Evolutionary conservation across 139 green algal species (phyloP), one percentile per base, ranked within the genome.

Genomic region (Chlorella sp.): DNA sequence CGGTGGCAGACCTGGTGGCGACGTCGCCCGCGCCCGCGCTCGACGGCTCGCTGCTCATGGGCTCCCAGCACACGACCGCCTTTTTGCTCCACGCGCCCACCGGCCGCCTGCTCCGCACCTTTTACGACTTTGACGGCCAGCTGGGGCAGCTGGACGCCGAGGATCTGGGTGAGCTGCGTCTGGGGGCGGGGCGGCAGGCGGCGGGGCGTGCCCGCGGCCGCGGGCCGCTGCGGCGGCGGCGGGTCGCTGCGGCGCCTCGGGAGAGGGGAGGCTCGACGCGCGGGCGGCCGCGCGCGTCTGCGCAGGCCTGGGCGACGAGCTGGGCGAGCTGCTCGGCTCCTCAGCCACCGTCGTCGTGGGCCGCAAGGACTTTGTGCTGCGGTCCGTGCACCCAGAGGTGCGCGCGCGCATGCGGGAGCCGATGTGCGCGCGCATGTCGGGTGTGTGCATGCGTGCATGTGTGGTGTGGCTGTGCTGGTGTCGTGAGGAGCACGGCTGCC

Each of bases 41-140:
- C 15, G 93, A 98, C 76, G 93, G 94, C 50, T 84, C 77, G 36
- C 46, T 98, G 21, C 85, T 98, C 23, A n/a, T 97, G 29, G 95
- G 95, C 41, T 80, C 50, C 55, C 88, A 89, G 27, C 58, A 71
- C 27, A 89, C 86, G 19, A 88, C 82, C 9, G 83, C 98, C 17
- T 97, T 91, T 67, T 63, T 93, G 40, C 66, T 99, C 29, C 85
- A 99, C 79, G 67, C 66, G 25, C 25, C 21, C 41, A 94, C 84
- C 6, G 95, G 95, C 4, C 41, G 66, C 40, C 72, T 93, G 40
- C 29, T 89, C 0, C 75, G 42, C 2, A 83, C 62, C 25, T 11
- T 74, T 2, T 73, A 74, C 29, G 70, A 79, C 12, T 73, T 77
- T 60, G 68, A 82, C 31, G 60, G 70, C n/a, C 62, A 82, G 40